Percentiles rank a stretch among this genome's conserved stretches.
These are phyloP conservation scores for Saturnispora silvae DNA, from an alignment of 805 yeast genomes.

Conservation along the genomic window DNA sequence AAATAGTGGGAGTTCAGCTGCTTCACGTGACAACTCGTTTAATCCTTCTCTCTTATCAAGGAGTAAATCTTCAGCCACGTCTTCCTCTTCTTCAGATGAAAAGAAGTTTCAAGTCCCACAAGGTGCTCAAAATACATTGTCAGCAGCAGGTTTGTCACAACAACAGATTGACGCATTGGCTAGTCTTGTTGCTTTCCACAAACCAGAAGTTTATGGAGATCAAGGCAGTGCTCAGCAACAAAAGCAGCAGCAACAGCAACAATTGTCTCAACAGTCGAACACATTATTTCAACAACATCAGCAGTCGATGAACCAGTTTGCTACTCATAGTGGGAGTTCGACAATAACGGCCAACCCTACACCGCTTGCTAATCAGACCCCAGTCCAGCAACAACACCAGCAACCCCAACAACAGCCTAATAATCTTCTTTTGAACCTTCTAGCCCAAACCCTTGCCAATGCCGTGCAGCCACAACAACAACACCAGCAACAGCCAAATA, in stretches of 20 bases:
- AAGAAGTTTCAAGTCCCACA: slow-evolving; percentile 52
- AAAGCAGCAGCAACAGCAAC: slow-evolving; percentile 6
- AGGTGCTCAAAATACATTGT: slow-evolving; percentile 55
- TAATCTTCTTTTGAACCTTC: slow-evolving; percentile 8
- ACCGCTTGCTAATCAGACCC: background rate
- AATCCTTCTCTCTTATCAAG: slow-evolving; percentile 3
- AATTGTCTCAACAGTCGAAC: slow-evolving; percentile 2
- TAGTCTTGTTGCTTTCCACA: slow-evolving; percentile 62
- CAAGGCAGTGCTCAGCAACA: background rate
- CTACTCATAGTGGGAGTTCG: slow-evolving; percentile 3
- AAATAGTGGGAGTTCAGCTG: background rate
- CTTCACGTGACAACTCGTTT: background rate
- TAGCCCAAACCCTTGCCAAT: slow-evolving; percentile 10
- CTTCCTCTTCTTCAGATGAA: background rate
- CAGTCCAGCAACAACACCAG: slow-evolving; percentile 7
- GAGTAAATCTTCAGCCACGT: slow-evolving; percentile 21
- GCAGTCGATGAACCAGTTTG: background rate
- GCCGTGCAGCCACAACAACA: slow-evolving; percentile 10
- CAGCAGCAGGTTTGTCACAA: slow-evolving; percentile 54
- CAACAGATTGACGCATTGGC: slow-evolving; percentile 67
- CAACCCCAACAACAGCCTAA: slow-evolving; percentile 11
- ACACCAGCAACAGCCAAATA: background rate
- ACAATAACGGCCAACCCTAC: slow-evolving; percentile 5
- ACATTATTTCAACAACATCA: slow-evolving; percentile 2
- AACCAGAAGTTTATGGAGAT: slow-evolving; percentile 16